Base-by-base conservation (phyloP, 2,329 filamentous ascomycete genomes). In the Rachicladosporium sp. region DNA sequence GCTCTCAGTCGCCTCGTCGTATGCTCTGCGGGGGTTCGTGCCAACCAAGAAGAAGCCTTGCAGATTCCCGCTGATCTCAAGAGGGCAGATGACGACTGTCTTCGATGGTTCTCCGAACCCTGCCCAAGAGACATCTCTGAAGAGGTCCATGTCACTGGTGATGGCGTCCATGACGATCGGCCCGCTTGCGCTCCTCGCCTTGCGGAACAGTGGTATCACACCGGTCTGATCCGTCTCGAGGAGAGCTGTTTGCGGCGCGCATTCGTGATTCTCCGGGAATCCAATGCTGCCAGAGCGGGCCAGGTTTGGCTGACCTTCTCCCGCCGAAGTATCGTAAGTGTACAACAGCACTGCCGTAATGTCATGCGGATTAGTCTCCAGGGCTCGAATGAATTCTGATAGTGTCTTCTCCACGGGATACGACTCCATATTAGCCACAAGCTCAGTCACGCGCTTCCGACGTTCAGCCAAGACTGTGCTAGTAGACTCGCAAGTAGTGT, bases 1-100 rank as follows among this genome's bases (percentile, higher is more conserved):
- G 21, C 12, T 31, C 29, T 43, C 40, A 2, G 33, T 36, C 9
- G n/a, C 15, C 4, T 46, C 36, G 35, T 53, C 47, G 23, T 43
- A 51, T 2, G 38, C 40, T 35, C 46, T 45, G 8, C 48, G 43
- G 2, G 50, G 50, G 40, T 53, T 53, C 3, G 31, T 38, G 6
- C 46, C 50, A n/a, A 47, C 44, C n/a, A 52, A 38, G 30, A 42
- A 44, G 38, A 53, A 52, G 2, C 49, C 50, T 7, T 51, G 35
- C 8, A 43, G 6, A 2, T 21, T 41, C 8, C 40, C 37, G 12
- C 44, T 36, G 35, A 36, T 47, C 12, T 21, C 30, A 10, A 52
- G 36, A 6, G 45, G 39, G 7, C 15, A 15, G 12, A 51, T 33
- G 13, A 47, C 38, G 12, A 51, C 30, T 4, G 38, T 35, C 21